Evolutionary conservation across 495 filamentous ascomycete genomes (phyloP), one percentile per base, ranked within the genome.

Genomic region (Xylaria venustula): DNA sequence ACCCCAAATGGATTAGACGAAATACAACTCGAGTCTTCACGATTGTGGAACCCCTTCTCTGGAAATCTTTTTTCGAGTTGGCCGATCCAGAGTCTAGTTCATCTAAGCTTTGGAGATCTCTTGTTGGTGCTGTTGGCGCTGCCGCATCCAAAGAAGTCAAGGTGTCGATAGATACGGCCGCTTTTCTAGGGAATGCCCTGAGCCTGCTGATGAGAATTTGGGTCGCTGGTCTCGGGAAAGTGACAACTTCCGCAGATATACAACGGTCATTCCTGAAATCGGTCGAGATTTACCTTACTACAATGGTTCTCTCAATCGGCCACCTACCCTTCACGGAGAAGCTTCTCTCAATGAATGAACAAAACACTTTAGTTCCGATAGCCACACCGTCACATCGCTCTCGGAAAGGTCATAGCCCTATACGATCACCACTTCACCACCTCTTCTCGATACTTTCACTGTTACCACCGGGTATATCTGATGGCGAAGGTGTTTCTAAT

Each of bases 61-160:
- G 79, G 32, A 74, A 75, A 28, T 81, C 83, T 0, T 81, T 85
- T 19, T 83, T 83, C 73, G 75, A 78, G 14, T 63, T 81, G 2
- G 70, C 72, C 17, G 61, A 72, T 6, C 71, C 79, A 3, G 75
- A 83, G 15, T 77, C 77, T 6, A 66, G 76, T 6, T 79, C 85
- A 25, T 79, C 77, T 36, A 70, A 72, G 11, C 78, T 93, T 41
- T 97, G 94, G 93, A 70, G 73, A 11, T 80, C 75, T 47, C 83
- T 96, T 26, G 81, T 88, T 15, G 82, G 75, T 12, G 85, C 90
- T 7, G 72, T 97, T 30, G 86, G 87, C 3, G 81, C 87, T 52
- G 93, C 94, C 0, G 90, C 90, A 6, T 87, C 82, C 44, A 94
- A 95, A 73, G 94, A 98, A 69, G 87, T 98, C 56, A 97, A 92